Evolutionary conservation across 139 green algal genomes (phyloP).

Genomic region (Prasinococcaceae sp.): DNA sequence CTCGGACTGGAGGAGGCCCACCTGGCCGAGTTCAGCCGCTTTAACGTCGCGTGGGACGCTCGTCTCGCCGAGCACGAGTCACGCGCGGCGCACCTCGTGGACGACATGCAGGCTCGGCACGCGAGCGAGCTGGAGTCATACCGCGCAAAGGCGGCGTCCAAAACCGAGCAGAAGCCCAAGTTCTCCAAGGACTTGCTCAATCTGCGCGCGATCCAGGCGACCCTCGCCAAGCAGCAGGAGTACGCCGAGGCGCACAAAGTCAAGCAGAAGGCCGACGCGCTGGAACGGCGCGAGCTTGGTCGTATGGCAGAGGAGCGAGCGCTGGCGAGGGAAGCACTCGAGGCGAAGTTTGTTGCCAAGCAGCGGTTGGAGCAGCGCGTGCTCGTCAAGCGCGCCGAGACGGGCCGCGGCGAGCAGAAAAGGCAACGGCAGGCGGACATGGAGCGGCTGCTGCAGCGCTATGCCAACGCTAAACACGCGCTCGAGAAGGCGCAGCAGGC

Average conservation of each 20-base stretch:
- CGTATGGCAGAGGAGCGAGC: no score
- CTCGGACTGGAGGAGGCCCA: not conserved
- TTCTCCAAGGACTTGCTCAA: conserved; percentile 11
- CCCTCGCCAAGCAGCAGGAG: conserved; percentile 3
- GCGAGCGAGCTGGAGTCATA: not conserved
- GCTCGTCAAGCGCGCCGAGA: not conserved
- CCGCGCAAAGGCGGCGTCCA: not conserved
- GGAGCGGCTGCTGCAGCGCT: conserved; percentile 1
- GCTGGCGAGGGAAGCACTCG: not conserved
- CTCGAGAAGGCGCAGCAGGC: conserved; percentile 6
- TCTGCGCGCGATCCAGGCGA: conserved; percentile 10
- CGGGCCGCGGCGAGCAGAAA: not conserved
- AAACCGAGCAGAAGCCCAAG: not conserved
- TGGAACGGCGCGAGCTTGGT: not conserved
- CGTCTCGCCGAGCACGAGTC: not conserved
- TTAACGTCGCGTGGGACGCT: not conserved
- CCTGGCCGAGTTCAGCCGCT: not conserved
- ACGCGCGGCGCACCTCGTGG: not conserved
- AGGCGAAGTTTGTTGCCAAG: conserved; percentile 1
- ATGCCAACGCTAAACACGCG: not conserved
- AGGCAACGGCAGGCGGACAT: not conserved
- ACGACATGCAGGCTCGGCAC: not conserved
- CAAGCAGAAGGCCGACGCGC: conserved; percentile 10
- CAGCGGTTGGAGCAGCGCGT: conserved; percentile 7
- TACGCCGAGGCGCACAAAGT: conserved; percentile 11